These are phyloP conservation scores for Phytophthora citricola DNA, from an alignment of 352 stramenopile genomes.

Conservation along the genomic window DNA sequence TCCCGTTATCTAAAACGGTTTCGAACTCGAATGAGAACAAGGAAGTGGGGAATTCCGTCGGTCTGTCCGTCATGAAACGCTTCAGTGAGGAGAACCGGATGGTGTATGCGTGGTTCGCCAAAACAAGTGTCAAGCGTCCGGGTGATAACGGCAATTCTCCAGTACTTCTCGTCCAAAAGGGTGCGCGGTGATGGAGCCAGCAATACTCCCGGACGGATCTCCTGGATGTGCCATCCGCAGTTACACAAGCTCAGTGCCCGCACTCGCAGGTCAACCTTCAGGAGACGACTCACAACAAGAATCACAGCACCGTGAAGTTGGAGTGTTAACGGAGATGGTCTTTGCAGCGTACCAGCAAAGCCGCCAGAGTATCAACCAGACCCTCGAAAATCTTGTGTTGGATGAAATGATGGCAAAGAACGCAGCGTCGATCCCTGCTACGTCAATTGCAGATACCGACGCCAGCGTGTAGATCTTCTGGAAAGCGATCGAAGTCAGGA, in stretches of 20 bases:
- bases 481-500: background rate
- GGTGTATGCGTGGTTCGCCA: conserved; percentile 27
- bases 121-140: conserved; percentile 12
- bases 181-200: conserved; percentile 13
- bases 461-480: conserved; percentile 8
- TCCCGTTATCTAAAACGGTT: conserved; percentile 18
- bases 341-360: conserved; percentile 37
- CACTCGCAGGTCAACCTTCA: conserved; percentile 15
- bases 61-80: conserved; percentile 33
- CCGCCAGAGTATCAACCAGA: conserved; percentile 38
- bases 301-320: conserved; percentile 35
- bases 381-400: conserved; percentile 44
- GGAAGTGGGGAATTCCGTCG: conserved; percentile 9
- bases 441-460: conserved; percentile 15
- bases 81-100: conserved; percentile 19
- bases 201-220: conserved; percentile 35
- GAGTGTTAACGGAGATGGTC: conserved; percentile 40
- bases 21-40: conserved; percentile 10
- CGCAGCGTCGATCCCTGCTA: conserved; percentile 5
- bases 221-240: conserved; percentile 24
- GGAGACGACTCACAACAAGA: conserved; percentile 16
- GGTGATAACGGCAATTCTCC: conserved; percentile 1
- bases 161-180: conserved; percentile 36
- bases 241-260: conserved; percentile 40
- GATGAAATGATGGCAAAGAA: conserved; percentile 41